Percentiles rank a stretch among this genome's conserved stretches.
These are phyloP conservation scores for Hypoxylon rickii DNA, from an alignment of 495 filamentous ascomycete species.

Conservation along the genomic window DNA sequence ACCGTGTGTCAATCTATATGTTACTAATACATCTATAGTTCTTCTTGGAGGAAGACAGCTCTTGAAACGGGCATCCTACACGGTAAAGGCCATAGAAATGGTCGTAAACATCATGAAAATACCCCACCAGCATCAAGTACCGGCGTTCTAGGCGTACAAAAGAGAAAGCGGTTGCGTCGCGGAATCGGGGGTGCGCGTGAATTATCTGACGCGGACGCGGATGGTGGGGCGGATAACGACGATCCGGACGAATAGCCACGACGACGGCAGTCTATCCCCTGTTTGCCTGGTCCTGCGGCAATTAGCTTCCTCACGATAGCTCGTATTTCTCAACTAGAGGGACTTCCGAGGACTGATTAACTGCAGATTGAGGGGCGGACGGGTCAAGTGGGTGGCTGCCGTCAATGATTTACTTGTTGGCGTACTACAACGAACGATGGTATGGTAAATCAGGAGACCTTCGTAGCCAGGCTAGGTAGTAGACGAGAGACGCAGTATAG, in stretches of 20 bases:
- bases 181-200: constrained; percentile 38
- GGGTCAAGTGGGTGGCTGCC: constrained; percentile 37
- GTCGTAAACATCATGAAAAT: constrained; percentile 33
- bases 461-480: background rate
- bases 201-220: constrained; percentile 39
- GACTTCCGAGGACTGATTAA: background rate
- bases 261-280: constrained; percentile 57
- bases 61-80: constrained; percentile 63
- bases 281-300: constrained; percentile 56
- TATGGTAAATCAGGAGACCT: background rate
- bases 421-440: background rate
- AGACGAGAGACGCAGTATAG: background rate
- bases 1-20: background rate
- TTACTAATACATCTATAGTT: constrained; percentile 52
- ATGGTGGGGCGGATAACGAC: constrained; percentile 46
- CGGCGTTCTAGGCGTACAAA: constrained; percentile 53
- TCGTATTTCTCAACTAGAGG: background rate
- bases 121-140: constrained; percentile 44
- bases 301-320: constrained; percentile 10
- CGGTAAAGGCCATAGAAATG: constrained; percentile 41
- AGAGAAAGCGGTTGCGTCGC: constrained; percentile 32
- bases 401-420: constrained; percentile 7
- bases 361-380: constrained; percentile 36
- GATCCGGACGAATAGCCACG: constrained; percentile 49
- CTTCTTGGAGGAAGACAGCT: constrained; percentile 83